Percentiles rank a stretch among this genome's conserved stretches.
Evolutionary conservation across 2,329 filamentous ascomycete genomes (phyloP).

Genomic region (Fonsecaea pedrosoi): DNA sequence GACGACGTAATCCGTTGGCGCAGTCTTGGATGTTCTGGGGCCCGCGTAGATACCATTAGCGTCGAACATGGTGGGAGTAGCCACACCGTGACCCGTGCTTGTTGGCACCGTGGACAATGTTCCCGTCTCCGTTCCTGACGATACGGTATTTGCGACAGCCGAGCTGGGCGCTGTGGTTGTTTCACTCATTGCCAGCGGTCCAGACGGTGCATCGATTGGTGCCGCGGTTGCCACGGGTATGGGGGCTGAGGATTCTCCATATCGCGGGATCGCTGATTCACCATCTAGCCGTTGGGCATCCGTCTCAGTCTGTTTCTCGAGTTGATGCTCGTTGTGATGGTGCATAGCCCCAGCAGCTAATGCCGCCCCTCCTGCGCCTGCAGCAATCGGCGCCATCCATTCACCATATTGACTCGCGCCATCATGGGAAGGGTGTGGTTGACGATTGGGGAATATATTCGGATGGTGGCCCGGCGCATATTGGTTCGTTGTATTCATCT

Average conservation of each 20-base stretch:
- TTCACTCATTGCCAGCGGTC: slow-evolving; percentile 36
- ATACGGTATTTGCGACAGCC: slow-evolving; percentile 29
- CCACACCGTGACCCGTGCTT: slow-evolving; percentile 27
- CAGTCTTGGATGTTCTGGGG: slow-evolving; percentile 21
- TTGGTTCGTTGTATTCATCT: slow-evolving; percentile 21
- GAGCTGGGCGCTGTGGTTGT: slow-evolving; percentile 34
- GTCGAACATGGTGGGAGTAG: slow-evolving; percentile 27
- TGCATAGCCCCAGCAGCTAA: slow-evolving; percentile 24
- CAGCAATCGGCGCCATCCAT: slow-evolving; percentile 61
- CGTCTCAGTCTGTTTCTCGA: slow-evolving; percentile 24
- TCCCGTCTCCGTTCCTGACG: slow-evolving; percentile 33
- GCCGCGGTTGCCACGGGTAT: slow-evolving; percentile 34
- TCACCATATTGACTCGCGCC: slow-evolving; percentile 55
- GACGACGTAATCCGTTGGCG: slow-evolving; percentile 31
- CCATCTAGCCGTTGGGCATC: slow-evolving; percentile 21
- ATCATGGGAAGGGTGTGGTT: slow-evolving; percentile 29
- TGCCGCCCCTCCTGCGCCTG: slow-evolving; percentile 40
- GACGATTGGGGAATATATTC: slow-evolving; percentile 33
- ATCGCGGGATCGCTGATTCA: slow-evolving; percentile 28
- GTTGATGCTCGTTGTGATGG: slow-evolving; percentile 33
- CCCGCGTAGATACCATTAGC: slow-evolving; percentile 30
- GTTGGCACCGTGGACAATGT: slow-evolving; percentile 37
- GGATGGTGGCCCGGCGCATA: slow-evolving; percentile 32
- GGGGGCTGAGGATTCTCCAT: slow-evolving; percentile 35
- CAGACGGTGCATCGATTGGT: slow-evolving; percentile 34